Conservation (phyloP, 108 stramenopile species). For the Pseudonitzschia pungens region DNA sequence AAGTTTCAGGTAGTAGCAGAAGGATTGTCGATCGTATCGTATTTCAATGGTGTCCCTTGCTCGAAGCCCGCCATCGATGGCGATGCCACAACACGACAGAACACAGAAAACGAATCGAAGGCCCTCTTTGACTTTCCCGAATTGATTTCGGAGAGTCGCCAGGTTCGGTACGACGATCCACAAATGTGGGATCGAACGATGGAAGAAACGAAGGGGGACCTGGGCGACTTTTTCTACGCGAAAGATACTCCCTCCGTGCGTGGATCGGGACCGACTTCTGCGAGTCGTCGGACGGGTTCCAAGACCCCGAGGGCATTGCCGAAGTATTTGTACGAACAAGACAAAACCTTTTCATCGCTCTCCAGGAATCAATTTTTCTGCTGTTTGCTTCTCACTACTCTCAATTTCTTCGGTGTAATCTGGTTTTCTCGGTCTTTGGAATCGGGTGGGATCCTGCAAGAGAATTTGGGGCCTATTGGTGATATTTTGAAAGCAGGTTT, state of each 20-base stretch:
- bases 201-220: constrained; percentile 31
- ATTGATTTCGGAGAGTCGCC: constrained; percentile 56
- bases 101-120: constrained; percentile 20
- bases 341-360: constrained; percentile 55
- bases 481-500: constrained; percentile 21
- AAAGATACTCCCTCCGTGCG: constrained; percentile 1
- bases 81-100: constrained; percentile 2
- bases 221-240: constrained; percentile 23
- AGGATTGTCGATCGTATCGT: constrained; percentile 55
- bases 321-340: constrained; percentile 53
- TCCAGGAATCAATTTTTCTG: constrained; percentile 53
- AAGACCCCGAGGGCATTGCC: constrained; percentile 39
- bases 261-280: neutral
- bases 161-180: constrained; percentile 20
- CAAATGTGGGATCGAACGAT: constrained; percentile 4
- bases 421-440: constrained; percentile 62
- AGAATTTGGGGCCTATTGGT: constrained; percentile 22
- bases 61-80: neutral
- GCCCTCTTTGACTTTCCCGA: constrained; percentile 74
- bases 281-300: neutral
- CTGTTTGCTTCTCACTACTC: constrained; percentile 56
- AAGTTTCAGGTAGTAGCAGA: constrained; percentile 41
- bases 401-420: constrained; percentile 76
- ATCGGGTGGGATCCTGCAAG: constrained; percentile 55
- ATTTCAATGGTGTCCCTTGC: constrained; percentile 78